A percentile compares a stretch with the other conserved stretches of the same genome.
These are phyloP conservation scores for Solanum appendiculatum DNA, from an alignment of 257 asterid genomes.

Conservation along the genomic window DNA sequence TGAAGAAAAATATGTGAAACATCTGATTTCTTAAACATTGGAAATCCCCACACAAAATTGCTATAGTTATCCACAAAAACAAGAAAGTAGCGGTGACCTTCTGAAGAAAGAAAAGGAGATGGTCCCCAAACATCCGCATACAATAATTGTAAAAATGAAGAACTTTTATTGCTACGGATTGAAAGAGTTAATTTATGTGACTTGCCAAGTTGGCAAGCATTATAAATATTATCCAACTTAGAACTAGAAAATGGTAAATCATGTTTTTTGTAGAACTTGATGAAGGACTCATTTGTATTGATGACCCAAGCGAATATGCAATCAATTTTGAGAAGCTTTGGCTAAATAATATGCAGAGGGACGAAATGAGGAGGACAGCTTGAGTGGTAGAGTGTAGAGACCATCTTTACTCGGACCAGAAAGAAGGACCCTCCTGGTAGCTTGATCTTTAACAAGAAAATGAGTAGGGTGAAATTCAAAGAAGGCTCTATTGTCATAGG, in stretches of 20 bases:
- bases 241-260: not conserved
- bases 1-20: not conserved
- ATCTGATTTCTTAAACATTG: not conserved
- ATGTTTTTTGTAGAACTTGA: not conserved
- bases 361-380: not conserved
- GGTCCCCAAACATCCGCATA: not conserved
- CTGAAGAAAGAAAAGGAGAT: not conserved
- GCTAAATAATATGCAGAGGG: not conserved
- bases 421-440: no score
- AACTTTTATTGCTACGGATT: not conserved
- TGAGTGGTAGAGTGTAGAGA: no score
- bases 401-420: no score
- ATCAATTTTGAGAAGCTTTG: not conserved
- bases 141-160: not conserved
- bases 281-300: not conserved
- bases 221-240: not conserved
- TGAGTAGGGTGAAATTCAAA: no score
- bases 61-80: not conserved
- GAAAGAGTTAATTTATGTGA: not conserved
- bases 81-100: not conserved
- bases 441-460: no score
- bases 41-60: not conserved
- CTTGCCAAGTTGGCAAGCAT: not conserved
- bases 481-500: no score
- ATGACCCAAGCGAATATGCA: not conserved